A percentile compares a stretch with the other conserved stretches of the same genome.
Conservation (phyloP, 768 basidiomycete genomes). For the Mycena indigotica region DNA sequence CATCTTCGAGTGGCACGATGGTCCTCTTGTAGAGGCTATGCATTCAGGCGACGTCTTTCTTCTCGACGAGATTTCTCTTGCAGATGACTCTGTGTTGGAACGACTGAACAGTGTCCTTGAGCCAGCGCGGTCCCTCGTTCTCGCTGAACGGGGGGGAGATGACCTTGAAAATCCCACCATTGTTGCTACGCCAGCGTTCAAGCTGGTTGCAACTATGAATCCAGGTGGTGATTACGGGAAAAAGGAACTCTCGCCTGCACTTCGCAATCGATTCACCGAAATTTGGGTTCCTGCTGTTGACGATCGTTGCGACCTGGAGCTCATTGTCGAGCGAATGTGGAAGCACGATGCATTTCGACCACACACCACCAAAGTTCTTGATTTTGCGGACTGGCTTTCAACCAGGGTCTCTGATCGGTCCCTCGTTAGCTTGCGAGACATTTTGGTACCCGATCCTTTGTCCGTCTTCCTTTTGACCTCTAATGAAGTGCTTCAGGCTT, state of each 20-base stretch:
- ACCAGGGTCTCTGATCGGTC: conserved; percentile 59
- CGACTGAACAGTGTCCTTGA: conserved; percentile 97
- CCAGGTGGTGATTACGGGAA: conserved; percentile 99
- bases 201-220: conserved; percentile 97
- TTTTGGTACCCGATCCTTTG: conserved; percentile 59
- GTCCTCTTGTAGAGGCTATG: conserved; percentile 96
- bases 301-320: conserved; percentile 67
- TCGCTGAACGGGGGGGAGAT: conserved; percentile 89
- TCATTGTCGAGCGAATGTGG: conserved; percentile 80
- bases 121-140: conserved; percentile 80
- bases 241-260: conserved; percentile 95
- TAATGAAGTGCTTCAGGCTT: conserved; percentile 58
- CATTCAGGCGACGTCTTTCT: conserved; percentile 79
- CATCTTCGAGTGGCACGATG: conserved; percentile 96
- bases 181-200: conserved; percentile 68
- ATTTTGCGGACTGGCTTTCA: conserved; percentile 83
- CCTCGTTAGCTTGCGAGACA: conserved; percentile 80
- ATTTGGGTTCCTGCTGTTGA: conserved; percentile 95
- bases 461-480: neutral
- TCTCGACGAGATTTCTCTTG: conserved; percentile 95
- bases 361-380: conserved; percentile 66
- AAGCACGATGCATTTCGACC: conserved; percentile 47
- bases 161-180: conserved; percentile 69
- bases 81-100: conserved; percentile 97
- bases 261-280: conserved; percentile 97